Evolutionary conservation across 306 rosid species (phyloP).

Genomic region (Vigna hirtella): DNA sequence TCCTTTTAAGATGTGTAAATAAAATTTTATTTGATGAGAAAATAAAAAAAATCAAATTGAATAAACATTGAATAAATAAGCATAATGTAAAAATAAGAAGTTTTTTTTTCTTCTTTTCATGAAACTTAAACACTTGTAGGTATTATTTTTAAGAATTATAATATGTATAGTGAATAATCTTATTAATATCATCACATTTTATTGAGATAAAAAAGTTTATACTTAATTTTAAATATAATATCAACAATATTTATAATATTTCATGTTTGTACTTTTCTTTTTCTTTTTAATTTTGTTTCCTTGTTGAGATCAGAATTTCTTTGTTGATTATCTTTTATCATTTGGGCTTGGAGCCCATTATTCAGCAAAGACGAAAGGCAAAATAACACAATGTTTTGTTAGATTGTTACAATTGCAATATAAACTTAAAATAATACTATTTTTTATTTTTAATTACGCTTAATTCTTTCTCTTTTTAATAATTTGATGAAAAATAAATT

Average conservation of each 20-base stretch:
- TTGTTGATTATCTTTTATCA: background rate
- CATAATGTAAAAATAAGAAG: too few relatives aligned
- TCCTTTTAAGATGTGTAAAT: background rate
- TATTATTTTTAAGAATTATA: too few relatives aligned
- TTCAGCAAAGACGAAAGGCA: background rate
- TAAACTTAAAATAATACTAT: background rate
- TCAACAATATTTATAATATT: too few relatives aligned
- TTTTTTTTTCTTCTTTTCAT: too few relatives aligned
- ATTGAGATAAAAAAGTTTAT: too few relatives aligned
- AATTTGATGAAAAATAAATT: background rate
- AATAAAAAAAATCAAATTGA: background rate
- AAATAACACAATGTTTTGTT: background rate
- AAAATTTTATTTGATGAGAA: background rate
- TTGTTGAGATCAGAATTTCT: background rate
- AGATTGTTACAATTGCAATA: background rate
- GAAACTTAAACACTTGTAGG: too few relatives aligned
- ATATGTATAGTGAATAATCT: too few relatives aligned
- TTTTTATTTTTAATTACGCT: background rate
- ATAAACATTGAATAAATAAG: background rate
- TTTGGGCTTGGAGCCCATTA: background rate
- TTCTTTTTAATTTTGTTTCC: too few relatives aligned
- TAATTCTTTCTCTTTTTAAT: background rate
- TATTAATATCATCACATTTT: too few relatives aligned
- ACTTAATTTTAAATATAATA: too few relatives aligned
- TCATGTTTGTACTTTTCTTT: too few relatives aligned